Evolutionary conservation across 2,329 filamentous ascomycete species (phyloP).

Genomic region (Botrytis elliptica): DNA sequence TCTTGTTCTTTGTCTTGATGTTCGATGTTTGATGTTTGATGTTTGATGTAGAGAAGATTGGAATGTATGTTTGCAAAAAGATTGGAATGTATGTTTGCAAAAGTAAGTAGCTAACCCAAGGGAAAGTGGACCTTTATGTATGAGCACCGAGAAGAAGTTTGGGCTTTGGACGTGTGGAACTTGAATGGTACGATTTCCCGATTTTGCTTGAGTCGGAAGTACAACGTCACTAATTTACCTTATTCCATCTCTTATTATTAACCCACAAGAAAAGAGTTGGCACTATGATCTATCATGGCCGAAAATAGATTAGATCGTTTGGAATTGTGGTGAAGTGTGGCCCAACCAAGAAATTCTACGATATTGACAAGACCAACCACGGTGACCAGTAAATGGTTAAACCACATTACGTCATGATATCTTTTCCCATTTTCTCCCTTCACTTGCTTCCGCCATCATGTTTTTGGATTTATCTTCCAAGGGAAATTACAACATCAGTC

Average conservation of each 20-base stretch:
- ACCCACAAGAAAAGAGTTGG: conserved; percentile 7
- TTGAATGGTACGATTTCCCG: conserved; percentile 9
- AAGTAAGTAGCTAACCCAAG: neutral
- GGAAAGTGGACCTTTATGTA: conserved; percentile 17
- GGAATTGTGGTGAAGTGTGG: neutral
- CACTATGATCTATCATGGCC: neutral
- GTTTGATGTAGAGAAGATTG: neutral
- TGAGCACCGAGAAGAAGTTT: neutral
- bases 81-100: conserved; percentile 15
- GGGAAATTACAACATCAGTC: neutral
- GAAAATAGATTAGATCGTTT: neutral
- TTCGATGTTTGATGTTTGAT: neutral
- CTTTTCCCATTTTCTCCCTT: neutral
- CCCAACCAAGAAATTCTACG: conserved; percentile 4
- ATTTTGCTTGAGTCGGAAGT: neutral
- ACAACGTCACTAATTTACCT: conserved; percentile 6
- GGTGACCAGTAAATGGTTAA: neutral
- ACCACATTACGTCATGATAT: conserved; percentile 3
- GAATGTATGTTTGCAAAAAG: conserved; percentile 12
- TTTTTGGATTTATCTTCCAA: neutral
- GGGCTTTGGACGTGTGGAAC: neutral
- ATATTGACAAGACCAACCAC: neutral
- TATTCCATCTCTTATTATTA: neutral
- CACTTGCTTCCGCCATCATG: neutral
- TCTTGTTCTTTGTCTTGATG: conserved; percentile 19